These are phyloP conservation scores for Mycena filopes DNA, from an alignment of 768 basidiomycete species.

Conservation along the genomic window DNA sequence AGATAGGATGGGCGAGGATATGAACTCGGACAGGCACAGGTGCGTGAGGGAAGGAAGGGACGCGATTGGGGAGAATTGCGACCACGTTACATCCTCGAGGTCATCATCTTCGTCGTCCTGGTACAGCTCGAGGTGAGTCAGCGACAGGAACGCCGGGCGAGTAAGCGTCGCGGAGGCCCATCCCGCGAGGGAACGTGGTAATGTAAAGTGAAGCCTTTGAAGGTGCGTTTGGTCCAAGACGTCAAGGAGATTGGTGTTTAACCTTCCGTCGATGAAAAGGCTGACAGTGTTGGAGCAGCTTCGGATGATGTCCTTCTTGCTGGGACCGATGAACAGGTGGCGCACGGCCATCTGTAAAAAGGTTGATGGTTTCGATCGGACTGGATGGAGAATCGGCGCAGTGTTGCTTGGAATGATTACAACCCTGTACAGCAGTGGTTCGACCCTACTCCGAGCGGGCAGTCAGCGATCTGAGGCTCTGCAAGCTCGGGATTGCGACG, in stretches of 20 bases:
- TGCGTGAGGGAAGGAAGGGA: too few relatives aligned
- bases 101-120: background rate
- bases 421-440: background rate
- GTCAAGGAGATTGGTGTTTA: background rate
- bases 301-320: background rate
- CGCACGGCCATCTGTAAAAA: background rate
- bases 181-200: background rate
- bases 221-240: background rate
- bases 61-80: too few relatives aligned
- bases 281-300: background rate
- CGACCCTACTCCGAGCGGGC: too few relatives aligned
- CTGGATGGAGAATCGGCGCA: background rate
- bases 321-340: background rate
- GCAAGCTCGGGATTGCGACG: too few relatives aligned
- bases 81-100: too few relatives aligned
- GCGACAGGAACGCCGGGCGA: background rate
- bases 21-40: too few relatives aligned
- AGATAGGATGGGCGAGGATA: too few relatives aligned
- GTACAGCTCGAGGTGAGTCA: background rate
- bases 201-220: background rate
- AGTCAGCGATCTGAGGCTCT: too few relatives aligned
- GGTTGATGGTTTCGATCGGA: background rate
- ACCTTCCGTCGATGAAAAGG: background rate
- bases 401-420: background rate
- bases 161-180: background rate